A percentile compares a stretch with the other conserved stretches of the same genome.
Conservation (phyloP, 2,329 filamentous ascomycete genomes). For the Coleophoma cylindrospora region DNA sequence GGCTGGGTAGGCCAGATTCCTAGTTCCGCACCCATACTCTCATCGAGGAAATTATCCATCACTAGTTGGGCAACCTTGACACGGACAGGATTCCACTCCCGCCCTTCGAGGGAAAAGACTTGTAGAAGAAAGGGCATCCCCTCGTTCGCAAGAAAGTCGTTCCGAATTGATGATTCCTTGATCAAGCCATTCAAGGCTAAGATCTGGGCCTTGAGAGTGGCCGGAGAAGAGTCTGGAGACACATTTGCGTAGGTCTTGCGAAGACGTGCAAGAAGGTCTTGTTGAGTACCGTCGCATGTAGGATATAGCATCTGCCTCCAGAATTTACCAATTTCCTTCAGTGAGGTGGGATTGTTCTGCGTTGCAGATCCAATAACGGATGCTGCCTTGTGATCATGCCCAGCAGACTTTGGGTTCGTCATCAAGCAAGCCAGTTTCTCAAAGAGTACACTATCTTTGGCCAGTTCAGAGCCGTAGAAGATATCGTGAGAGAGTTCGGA, state of each 20-base stretch:
- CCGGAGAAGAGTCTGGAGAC: constrained; percentile 18
- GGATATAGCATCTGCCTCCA: constrained; percentile 34
- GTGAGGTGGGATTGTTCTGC: constrained; percentile 61
- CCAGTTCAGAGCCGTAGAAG: constrained; percentile 62
- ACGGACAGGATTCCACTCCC: constrained; percentile 44
- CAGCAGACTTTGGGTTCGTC: constrained; percentile 23
- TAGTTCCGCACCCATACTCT: constrained; percentile 52
- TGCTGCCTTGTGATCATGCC: constrained; percentile 39
- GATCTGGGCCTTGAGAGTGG: constrained; percentile 30
- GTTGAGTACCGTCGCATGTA: constrained; percentile 12
- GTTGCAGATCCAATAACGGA: constrained; percentile 51
- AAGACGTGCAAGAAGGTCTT: constrained; percentile 8
- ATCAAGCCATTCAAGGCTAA: constrained; percentile 51
- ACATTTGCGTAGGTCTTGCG: constrained; percentile 18
- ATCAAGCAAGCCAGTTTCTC: constrained; percentile 54
- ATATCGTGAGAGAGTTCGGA: constrained; percentile 63
- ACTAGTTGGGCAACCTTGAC: constrained; percentile 53
- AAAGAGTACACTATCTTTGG: constrained; percentile 48
- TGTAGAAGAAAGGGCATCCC: constrained; percentile 51
- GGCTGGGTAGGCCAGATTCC: constrained; percentile 48
- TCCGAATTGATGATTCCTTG: constrained; percentile 45
- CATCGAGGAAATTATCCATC: constrained; percentile 62
- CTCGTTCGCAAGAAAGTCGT: constrained; percentile 47
- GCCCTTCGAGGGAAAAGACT: constrained; percentile 42
- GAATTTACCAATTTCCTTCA: constrained; percentile 42